Evolutionary conservation across 2,329 filamentous ascomycete species (phyloP), one percentile per base, ranked within the genome.

Genomic region (Ceratocystis lukuohia): DNA sequence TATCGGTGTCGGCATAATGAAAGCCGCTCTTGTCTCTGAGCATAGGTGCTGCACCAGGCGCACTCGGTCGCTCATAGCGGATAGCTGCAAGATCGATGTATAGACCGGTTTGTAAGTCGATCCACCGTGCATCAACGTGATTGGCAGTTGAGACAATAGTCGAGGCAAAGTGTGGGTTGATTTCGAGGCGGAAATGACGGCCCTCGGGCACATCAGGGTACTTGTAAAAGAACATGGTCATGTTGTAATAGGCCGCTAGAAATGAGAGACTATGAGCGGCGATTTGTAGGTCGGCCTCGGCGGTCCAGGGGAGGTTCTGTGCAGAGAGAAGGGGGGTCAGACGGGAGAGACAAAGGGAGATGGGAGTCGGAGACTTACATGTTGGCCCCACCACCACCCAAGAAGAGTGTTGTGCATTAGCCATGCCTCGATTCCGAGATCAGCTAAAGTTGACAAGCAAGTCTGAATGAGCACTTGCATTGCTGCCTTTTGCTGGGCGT

Each of bases 351-450:
- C 1, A 15, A 15, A 7, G 17, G 53, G 64, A 33, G 17, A 48
- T 22, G 22, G 41, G 10, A 12, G 12, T 30, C 15, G 22, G 25
- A 57, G 8, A 69, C 70, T 72, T 72, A 75, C 76, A 73, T 76
- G 77, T 61, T 79, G 79, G 71, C 89, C 90, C 89, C 89, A 93
- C 88, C 88, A 93, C 89, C 89, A 94, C 5, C 89, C 89, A 41
- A 94, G 77, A 37, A 93, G 77, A n/a, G 87, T 88, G n/a, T 88
- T 88, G 72, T 93, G 89, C 71, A 89, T 88, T 68, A 93, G 82
- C 89, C 89, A 93, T 5, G 89, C 91, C 74, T 92, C 86, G 67
- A 91, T 74, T 1, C 84, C 82, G 37, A 89, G 78, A 46, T 84
- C 80, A 62, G 79, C 77, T 71, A 88, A 87, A 37, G 86, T 88